phyloP scores from a whole-genome alignment of 2,329 filamentous ascomycete species.

The Thielaviopsis populi region DNA sequence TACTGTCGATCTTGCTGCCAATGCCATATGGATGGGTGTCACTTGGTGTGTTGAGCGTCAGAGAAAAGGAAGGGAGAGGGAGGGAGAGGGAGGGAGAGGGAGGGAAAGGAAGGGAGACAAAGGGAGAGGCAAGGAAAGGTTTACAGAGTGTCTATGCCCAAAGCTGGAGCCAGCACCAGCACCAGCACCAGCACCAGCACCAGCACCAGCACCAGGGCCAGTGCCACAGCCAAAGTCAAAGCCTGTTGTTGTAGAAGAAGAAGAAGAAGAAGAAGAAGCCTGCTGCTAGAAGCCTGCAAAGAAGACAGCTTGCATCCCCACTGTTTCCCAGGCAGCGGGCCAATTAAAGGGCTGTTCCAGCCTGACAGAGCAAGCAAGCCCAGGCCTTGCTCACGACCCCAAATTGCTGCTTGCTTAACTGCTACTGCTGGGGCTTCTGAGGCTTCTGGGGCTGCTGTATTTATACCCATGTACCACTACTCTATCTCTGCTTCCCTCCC shows the following conservation, averaged over 20 bases:
- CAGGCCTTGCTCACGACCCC: not conserved
- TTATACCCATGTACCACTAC: not conserved
- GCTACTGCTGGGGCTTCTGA: too few relatives aligned
- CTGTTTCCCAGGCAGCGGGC: not conserved
- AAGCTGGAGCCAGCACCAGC: not conserved
- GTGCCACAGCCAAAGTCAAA: not conserved
- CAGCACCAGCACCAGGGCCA: too few relatives aligned
- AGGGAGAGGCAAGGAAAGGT: not conserved
- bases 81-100: too few relatives aligned
- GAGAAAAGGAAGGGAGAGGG: not conserved
- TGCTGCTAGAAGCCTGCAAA: not conserved
- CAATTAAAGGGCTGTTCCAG: not conserved
- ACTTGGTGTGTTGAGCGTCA: not conserved
- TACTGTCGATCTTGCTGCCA: not conserved
- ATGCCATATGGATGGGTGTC: not conserved
- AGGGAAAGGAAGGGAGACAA: too few relatives aligned
- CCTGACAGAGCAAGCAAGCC: not conserved
- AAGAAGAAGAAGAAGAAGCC: too few relatives aligned
- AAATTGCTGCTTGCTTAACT: too few relatives aligned
- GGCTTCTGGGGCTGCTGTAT: not conserved
- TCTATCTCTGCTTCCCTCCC: too few relatives aligned
- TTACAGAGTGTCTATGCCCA: not conserved
- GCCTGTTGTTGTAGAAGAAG: not conserved
- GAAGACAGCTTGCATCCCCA: not conserved
- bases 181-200: too few relatives aligned